A percentile compares a stretch with the other conserved stretches of the same genome.
phyloP scores from a whole-genome alignment of 768 basidiomycete genomes.

The Leccinum disarticulatum region DNA sequence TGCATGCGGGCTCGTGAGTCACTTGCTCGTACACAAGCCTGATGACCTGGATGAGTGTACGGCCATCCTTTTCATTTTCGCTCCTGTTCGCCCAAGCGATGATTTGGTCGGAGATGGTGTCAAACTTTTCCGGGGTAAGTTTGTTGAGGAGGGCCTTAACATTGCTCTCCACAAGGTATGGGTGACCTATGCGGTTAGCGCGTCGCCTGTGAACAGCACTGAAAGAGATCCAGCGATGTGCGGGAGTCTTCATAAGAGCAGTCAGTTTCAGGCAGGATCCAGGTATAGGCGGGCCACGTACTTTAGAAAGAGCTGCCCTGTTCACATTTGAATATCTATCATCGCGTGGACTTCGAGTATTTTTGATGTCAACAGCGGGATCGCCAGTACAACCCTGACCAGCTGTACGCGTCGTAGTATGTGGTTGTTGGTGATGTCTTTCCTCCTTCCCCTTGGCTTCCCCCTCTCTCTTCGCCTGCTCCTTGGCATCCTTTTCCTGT shows the following conservation, averaged over 20 bases:
- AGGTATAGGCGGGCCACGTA: too few species aligned
- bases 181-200: conserved; percentile 39
- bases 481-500: conserved; percentile 22
- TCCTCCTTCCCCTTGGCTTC: conserved; percentile 44
- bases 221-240: too few species aligned
- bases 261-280: too few species aligned
- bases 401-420: too few species aligned
- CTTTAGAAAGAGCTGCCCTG: too few species aligned
- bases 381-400: conserved; percentile 16
- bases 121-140: conserved; percentile 95
- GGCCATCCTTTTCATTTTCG: conserved; percentile 85
- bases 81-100: conserved; percentile 94
- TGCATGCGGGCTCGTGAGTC: conserved; percentile 93
- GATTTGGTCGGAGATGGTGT: conserved; percentile 93
- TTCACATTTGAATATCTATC: too few species aligned
- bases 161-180: conserved; percentile 45
- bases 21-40: conserved; percentile 96
- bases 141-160: conserved; percentile 92
- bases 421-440: conserved; percentile 4
- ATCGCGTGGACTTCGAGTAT: too few species aligned
- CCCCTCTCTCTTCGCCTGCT: conserved; percentile 43
- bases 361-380: neutral
- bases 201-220: too few species aligned
- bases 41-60: conserved; percentile 92
- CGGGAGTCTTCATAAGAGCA: too few species aligned